Percentiles rank a stretch among this genome's conserved stretches.
phyloP scores from a whole-genome alignment of 2,329 filamentous ascomycete species.

The Aureobasidium subglaciale region DNA sequence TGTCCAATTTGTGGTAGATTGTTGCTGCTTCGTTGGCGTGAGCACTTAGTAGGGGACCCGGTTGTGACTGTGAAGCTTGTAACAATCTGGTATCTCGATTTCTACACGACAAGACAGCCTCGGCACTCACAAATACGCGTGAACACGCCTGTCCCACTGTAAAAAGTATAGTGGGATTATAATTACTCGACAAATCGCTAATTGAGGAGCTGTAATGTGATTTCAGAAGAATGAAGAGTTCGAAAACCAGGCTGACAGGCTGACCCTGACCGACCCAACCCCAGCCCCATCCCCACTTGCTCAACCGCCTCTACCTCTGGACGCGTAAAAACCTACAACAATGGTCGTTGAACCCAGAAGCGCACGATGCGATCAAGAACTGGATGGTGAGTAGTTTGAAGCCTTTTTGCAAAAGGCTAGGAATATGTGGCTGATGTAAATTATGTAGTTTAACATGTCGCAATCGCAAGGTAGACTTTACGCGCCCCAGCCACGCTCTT shows the following conservation, averaged over 20 bases:
- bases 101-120: too few species aligned
- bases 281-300: not conserved
- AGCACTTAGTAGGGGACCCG: too few species aligned
- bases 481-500: not conserved
- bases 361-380: conserved; percentile 24
- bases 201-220: too few species aligned
- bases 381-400: conserved; percentile 25
- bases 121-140: too few species aligned
- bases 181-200: too few species aligned
- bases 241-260: not conserved
- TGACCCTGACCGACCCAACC: not conserved
- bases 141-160: too few species aligned
- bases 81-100: too few species aligned
- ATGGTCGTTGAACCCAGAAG: not conserved
- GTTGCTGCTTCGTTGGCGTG: too few species aligned
- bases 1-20: too few species aligned
- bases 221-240: too few species aligned
- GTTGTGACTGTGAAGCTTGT: too few species aligned
- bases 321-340: not conserved
- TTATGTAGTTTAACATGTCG: conserved; percentile 27
- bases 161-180: too few species aligned
- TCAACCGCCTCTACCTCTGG: not conserved
- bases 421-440: conserved; percentile 7
- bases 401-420: not conserved
- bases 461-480: conserved; percentile 24